phyloP scores from a whole-genome alignment of 1,284 basidiomycete species.

The Pholiota adiposa region DNA sequence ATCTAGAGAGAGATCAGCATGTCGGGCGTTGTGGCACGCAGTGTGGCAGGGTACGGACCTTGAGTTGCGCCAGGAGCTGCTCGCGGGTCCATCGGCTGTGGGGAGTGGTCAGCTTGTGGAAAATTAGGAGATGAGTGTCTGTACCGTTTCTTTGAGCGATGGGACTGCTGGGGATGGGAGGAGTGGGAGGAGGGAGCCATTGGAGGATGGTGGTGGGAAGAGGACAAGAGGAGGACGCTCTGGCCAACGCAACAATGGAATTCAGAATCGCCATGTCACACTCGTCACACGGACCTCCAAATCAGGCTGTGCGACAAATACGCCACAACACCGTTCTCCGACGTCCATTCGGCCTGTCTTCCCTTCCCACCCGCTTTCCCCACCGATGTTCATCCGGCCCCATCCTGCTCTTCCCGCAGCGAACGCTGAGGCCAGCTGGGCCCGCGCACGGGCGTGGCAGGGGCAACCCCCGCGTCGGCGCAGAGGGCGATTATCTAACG shows the following conservation, averaged over 20 bases:
- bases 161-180: constrained; percentile 16
- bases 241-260: constrained; percentile 41
- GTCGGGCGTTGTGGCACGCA: constrained; percentile 15
- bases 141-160: constrained; percentile 37
- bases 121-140: constrained; percentile 14
- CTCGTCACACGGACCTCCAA: constrained; percentile 27
- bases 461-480: not conserved
- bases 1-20: constrained; percentile 45
- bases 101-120: constrained; percentile 22
- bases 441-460: not conserved
- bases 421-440: not conserved
- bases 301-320: constrained; percentile 23
- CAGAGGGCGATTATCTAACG: constrained; percentile 16
- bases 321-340: constrained; percentile 15
- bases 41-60: constrained; percentile 40
- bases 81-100: constrained; percentile 62
- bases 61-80: constrained; percentile 61
- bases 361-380: not conserved
- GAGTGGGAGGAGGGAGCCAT: constrained; percentile 27
- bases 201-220: constrained; percentile 43
- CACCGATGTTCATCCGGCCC: not conserved
- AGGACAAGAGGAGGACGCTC: constrained; percentile 39
- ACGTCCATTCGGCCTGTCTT: constrained; percentile 16
- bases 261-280: constrained; percentile 31
- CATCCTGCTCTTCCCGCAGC: not conserved